phyloP scores from a whole-genome alignment of 345 rosid species.

The Noccaea caerulescens region DNA sequence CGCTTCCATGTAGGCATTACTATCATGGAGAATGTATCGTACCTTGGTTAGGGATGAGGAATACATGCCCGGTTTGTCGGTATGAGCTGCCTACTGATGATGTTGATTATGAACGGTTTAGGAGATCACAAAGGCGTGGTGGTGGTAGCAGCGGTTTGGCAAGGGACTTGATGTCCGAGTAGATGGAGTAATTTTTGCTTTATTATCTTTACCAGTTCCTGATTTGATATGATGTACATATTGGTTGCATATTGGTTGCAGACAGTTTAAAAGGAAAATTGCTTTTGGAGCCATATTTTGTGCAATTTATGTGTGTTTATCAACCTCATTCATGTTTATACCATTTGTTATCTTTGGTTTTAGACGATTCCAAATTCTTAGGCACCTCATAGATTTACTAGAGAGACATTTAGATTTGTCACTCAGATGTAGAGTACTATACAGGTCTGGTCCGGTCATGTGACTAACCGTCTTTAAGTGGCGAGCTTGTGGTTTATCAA shows the following conservation, averaged over 20 bases:
- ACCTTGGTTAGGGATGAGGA: slow-evolving; percentile 86
- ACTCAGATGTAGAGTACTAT: not conserved
- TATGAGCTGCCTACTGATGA: slow-evolving; percentile 87
- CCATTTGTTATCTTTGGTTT: too few species aligned
- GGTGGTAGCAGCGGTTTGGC: not conserved
- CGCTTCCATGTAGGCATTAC: slow-evolving; percentile 77
- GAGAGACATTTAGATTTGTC: too few species aligned
- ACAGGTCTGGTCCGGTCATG: slow-evolving; percentile 14
- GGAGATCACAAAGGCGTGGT: slow-evolving; percentile 43
- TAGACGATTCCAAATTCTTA: too few species aligned
- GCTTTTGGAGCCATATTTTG: slow-evolving; percentile 1
- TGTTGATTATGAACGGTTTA: slow-evolving; percentile 66
- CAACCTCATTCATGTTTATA: too few species aligned
- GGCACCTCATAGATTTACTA: too few species aligned
- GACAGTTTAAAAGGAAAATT: not conserved
- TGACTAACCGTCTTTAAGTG: not conserved
- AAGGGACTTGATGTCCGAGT: slow-evolving; percentile 1
- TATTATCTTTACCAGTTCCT: not conserved
- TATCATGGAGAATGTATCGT: slow-evolving; percentile 87
- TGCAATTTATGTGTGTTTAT: slow-evolving; percentile 14
- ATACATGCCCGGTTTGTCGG: slow-evolving; percentile 92
- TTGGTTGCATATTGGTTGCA: not conserved
- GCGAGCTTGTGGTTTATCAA: not conserved
- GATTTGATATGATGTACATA: slow-evolving; percentile 20
- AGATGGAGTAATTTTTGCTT: not conserved